Evolutionary conservation across 2,329 filamentous ascomycete species (phyloP), one percentile per base, ranked within the genome.

Genomic region (Clathrospora elynae): DNA sequence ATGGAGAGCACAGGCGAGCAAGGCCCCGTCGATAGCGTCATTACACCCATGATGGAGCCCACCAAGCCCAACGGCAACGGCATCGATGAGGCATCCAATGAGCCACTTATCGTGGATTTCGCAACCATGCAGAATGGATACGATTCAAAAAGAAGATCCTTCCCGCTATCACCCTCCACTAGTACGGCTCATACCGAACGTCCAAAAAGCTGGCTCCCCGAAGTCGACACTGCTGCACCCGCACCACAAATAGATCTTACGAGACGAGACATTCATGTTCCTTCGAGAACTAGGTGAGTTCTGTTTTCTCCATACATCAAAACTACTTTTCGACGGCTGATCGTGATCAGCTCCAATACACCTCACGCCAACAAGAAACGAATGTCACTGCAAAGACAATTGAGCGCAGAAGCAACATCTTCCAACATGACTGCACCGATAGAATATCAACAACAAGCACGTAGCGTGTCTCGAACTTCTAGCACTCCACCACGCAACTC

Each of bases 231-330:
- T 34, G 53, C 57, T 28, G 58, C 62, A 32, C 61, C 65, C 17
- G 53, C 62, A 39, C 65, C 66, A 3, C 57, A 33, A 31, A 42
- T 59, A 38, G 67, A 71, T 42, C 64, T 71, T 33, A 62, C 64
- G 14, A 61, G 61, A 13, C 53, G 68, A 32, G 62, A 62, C 24
- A 70, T 70, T 34, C 67, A 70, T 50, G 62, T 70, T 26, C 66
- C 67, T 12, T 61, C 57, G 24, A 55, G 67, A 16, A 70, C 67
- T 43, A 71, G 66, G 68, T 70, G 54, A 23, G 46, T 22, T 19
- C 9, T 7, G 28, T 16, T 34, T 11, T 40, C 24, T 22, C 26
- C 11, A 20, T 35, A 4, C 3, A 11, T 29, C 18, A 2, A 19
- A 14, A 12, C 14, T 23, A 20, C n/a, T 24, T 37, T 22, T 13